Evolutionary conservation across 2,329 filamentous ascomycete genomes (phyloP), one percentile per base, ranked within the genome.

Genomic region (Stenocarpella maydis): DNA sequence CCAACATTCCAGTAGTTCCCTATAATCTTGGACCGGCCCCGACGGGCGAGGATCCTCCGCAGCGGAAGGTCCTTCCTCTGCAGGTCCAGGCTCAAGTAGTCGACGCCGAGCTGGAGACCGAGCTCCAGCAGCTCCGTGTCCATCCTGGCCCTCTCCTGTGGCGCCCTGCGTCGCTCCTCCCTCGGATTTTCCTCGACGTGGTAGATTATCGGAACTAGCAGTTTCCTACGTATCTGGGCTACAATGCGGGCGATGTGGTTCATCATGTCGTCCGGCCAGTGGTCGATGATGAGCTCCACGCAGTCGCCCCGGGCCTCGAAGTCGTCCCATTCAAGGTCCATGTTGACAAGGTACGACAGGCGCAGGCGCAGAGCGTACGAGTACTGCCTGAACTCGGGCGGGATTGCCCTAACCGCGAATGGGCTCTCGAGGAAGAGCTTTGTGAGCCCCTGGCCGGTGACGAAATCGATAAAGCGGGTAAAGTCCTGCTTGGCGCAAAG

Each of bases 301-400:
- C 85, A 87, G 78, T 90, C 88, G 9, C 83, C 87, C 10, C 84
- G 82, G 9, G 87, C 87, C 76, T 90, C 87, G 2, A 90, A 79
- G 53, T 85, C 82, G 6, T 83, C 80, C 72, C 88, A 79, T 54
- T 86, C 82, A 61, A 85, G 74, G n/a, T 86, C 80, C 66, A 82
- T 81, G 9, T 84, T 80, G 8, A 89, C 76, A 4, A 93, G 76
- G 26, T 85, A 84, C 0, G 89, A 88, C 3, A 92, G 80, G 1
- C 87, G 85, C n/a, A 92, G 82, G 28, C 87, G 86, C 1, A 91
- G 80, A 2, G 89, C 86, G 74, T 88, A 90, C 0, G 91, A 92
- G 73, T 87, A 82, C 26, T 84, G 81, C 63, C 88, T 84, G 66
- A 84, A 82, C 72, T 90, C 87, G 2, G 87, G 86, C 1, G 88